Evolutionary conservation across 106 monocot genomes (phyloP), one percentile per base, ranked within the genome.

Genomic region (Iris macrosiphon): DNA sequence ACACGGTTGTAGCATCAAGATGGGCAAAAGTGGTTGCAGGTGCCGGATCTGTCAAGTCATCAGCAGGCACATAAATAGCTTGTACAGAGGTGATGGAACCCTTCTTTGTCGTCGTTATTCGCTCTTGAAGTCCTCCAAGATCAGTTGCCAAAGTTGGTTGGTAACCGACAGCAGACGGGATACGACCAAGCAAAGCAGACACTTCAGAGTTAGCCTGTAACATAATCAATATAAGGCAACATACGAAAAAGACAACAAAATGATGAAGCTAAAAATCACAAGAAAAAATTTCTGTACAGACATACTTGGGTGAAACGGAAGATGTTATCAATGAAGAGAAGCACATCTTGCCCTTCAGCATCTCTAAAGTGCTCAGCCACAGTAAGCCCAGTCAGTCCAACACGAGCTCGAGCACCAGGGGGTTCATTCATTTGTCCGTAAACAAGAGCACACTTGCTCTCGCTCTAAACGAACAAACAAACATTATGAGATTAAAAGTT

Each of bases 351-450:
- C 13, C 88, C 88, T 82, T 88, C 88, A 40, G 88, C 88, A 70
- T 88, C 88, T 34, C 82, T 71, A 65, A 88, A 88, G 44, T 88
- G 82, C 65, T 88, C 88, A 23, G 88, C 88, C n/a, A 88, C 88
- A 4, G 88, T 88, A 2, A 88, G 65, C 7, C 88, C 88, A 60
- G 88, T 88, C 26, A 88, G 62, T 3, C 88, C 88, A 47, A 88
- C 88, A 75, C 88, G 88, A 63, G 88, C 88, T 75, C 88, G 82
- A 45, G 88, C 88, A 75, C 88, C 88, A 33, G 88, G 88, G 10
- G 88, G 88, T 64, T 88, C 88, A 51, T 88, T 88, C 88, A 88
- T 88, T 68, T 88, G 88, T 29, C 88, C 88, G 35, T 88, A 88
- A 2, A 88, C 88, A 65, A 88, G 88, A 60, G 88, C 57, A 41